Base-by-base conservation (phyloP, 31 red algal species). In the Endocladia muricata region DNA sequence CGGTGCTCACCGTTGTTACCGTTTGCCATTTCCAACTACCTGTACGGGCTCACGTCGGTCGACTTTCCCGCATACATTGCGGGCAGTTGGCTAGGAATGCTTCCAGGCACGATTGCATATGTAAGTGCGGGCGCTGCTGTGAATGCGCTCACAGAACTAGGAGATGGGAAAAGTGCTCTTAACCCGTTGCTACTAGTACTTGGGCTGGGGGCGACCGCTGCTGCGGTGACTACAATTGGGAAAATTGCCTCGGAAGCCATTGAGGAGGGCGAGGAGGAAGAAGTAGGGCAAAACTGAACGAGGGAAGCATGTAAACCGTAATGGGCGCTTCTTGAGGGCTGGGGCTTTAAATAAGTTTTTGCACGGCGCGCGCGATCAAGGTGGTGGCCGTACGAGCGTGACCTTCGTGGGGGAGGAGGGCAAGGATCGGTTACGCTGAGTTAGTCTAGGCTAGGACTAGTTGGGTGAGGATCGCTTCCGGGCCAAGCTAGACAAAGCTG, bases 21-120 rank as follows among this genome's bases (percentile, higher is more conserved):
- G 3, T 99, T 99, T 79, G 52, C 92, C 2, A 80, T 94, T 17
- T 91, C 85, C 51, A 99, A 99, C 42, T 99, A 99, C 48, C 81
- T 99, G 37, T 99, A 99, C 68, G 97, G 97, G 17, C 75, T 99
- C 15, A 99, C 97, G 15, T 90, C 83, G 1, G 89, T 99, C 2
- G 32, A 74, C 21, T 82, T 95, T 29, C 0, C 26, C 15, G 61
- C 85, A 0, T 99, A 96, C 60, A 41, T 89, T 3, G 8, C 94
- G 6, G 97, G 71, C 13, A 78, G 66, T 22, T 96, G 93, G 97
- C 41, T 92, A 41, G 97, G 97, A 21, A 99, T 99, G 97, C 55
- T 99, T 42, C 97, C 97, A 19, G 97, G 97, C n/a, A 96, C 97
- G 1, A 73, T 93, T 56, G 91, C 92, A 3, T 96, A 93, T 37